phyloP scores from a whole-genome alignment of 106 monocot genomes.

The Cymbidium sinense region DNA sequence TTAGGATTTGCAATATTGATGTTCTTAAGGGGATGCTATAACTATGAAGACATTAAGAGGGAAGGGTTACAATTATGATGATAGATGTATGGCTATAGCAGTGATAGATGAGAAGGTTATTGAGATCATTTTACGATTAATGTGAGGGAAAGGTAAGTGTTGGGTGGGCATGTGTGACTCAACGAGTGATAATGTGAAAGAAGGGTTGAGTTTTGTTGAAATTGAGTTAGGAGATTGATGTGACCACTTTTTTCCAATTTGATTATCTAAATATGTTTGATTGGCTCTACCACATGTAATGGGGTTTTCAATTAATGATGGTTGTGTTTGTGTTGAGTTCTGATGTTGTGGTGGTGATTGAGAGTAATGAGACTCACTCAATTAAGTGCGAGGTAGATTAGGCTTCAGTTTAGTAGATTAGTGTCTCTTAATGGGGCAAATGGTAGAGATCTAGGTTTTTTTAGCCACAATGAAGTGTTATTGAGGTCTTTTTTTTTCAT shows the following conservation, averaged over 20 bases:
- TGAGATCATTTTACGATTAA: no score
- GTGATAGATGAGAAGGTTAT: no score
- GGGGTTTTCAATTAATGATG: neutral
- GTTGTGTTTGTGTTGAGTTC: no score
- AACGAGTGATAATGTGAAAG: neutral
- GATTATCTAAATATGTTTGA: neutral
- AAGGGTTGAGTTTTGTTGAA: neutral
- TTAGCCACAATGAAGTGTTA: neutral
- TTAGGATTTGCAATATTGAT: no score
- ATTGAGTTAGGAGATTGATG: neutral
- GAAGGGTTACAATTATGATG: no score
- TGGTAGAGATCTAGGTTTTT: neutral
- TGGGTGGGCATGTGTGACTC: neutral
- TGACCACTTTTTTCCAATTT: neutral
- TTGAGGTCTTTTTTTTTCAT: neutral
- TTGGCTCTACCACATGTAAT: neutral
- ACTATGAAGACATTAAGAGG: no score
- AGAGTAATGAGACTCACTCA: neutral
- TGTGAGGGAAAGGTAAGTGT: neutral
- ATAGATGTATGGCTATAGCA: no score
- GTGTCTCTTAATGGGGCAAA: neutral
- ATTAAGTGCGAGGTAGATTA: neutral
- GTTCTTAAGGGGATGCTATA: no score
- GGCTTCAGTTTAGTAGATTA: neutral
- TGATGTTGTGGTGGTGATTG: neutral